These are phyloP conservation scores for Megacollybia marginata DNA, from an alignment of 768 basidiomycete species.

Conservation along the genomic window DNA sequence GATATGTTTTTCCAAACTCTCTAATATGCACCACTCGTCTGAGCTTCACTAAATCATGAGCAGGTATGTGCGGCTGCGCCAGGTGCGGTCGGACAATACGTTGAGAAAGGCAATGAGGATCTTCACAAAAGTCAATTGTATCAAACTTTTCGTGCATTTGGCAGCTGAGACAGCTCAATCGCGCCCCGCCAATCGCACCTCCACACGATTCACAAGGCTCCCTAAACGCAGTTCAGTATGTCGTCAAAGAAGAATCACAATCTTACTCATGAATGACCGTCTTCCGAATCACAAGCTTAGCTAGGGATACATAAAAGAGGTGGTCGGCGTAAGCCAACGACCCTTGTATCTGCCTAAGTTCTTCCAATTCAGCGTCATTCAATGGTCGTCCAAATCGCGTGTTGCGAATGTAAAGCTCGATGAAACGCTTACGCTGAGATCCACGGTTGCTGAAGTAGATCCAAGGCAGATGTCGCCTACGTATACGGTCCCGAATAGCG, in stretches of 20 bases:
- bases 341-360: constrained; percentile 12
- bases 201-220: constrained; percentile 9
- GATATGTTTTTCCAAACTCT: constrained; percentile 9
- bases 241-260: background rate
- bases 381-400: constrained; percentile 12
- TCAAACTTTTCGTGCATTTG: constrained; percentile 6
- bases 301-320: constrained; percentile 15
- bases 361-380: constrained; percentile 7
- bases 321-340: constrained; percentile 14
- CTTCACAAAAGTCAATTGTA: constrained; percentile 1
- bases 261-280: constrained; percentile 17
- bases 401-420: constrained; percentile 18
- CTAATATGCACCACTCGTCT: constrained; percentile 8
- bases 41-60: constrained; percentile 9
- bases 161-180: constrained; percentile 11
- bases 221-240: background rate
- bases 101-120: constrained; percentile 2
- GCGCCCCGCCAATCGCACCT: constrained; percentile 7
- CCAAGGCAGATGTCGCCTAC: constrained; percentile 21
- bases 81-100: background rate
- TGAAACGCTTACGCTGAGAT: constrained; percentile 17
- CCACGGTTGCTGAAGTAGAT: constrained; percentile 21
- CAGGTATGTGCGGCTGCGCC: constrained; percentile 6
- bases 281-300: constrained; percentile 11
- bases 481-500: constrained; percentile 13